These are phyloP conservation scores for Typha latifolia DNA, from an alignment of 176 grass and related monocot genomes.

Conservation along the genomic window DNA sequence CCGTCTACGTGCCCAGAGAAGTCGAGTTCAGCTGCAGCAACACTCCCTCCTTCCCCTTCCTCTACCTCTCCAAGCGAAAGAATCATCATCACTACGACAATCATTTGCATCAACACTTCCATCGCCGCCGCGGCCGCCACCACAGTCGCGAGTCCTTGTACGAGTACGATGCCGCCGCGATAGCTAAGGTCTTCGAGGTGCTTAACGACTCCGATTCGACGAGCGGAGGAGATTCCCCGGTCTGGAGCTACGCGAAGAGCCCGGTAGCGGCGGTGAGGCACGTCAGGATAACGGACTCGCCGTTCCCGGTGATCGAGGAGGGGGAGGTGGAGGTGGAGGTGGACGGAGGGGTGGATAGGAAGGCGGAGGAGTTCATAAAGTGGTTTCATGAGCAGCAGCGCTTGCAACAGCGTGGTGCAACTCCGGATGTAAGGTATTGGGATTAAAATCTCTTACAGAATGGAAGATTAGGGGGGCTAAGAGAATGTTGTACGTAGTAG, in stretches of 20 bases:
- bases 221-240: background rate
- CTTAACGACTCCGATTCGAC: constrained; percentile 28
- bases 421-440: background rate
- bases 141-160: constrained; percentile 7
- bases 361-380: constrained; percentile 86
- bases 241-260: background rate
- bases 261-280: constrained; percentile 5
- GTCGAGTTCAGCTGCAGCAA: constrained; percentile 86
- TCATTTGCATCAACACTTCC: background rate
- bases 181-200: constrained; percentile 44
- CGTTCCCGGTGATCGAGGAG: constrained; percentile 31
- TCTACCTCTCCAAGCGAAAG: constrained; percentile 15
- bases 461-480: no score
- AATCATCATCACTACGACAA: constrained; percentile 3
- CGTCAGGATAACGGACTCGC: constrained; percentile 62
- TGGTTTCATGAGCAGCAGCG: constrained; percentile 74
- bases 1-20: constrained; percentile 51
- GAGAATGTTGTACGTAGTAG: no score
- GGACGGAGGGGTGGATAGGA: constrained; percentile 36
- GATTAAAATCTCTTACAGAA: background rate
- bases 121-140: background rate
- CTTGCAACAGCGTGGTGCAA: constrained; percentile 28
- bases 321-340: constrained; percentile 17
- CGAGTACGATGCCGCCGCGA: constrained; percentile 5
- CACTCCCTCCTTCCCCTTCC: constrained; percentile 42